phyloP scores from a whole-genome alignment of 371 early-diverging fungal genomes.

The Dichotomocladium elegans region DNA sequence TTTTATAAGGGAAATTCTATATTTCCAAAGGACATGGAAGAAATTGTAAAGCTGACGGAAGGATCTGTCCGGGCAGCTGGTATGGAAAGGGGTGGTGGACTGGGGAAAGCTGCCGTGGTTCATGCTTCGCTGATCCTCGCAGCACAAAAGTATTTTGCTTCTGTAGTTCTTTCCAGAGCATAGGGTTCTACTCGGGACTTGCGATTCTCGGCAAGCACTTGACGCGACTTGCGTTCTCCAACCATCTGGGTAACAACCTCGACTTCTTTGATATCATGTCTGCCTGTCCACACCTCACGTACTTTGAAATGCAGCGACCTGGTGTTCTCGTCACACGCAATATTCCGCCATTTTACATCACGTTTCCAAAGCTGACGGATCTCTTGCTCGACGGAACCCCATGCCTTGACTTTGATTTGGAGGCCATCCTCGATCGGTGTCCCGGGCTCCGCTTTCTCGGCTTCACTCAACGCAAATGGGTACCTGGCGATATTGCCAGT shows the following conservation, averaged over 20 bases:
- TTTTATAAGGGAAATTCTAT: background rate
- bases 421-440: background rate
- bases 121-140: background rate
- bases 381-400: background rate
- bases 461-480: background rate
- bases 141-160: background rate
- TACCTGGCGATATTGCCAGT: no score
- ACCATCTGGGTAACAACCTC: background rate
- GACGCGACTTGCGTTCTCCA: background rate
- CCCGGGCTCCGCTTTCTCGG: background rate
- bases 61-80: background rate
- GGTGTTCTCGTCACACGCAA: background rate
- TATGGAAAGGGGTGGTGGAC: background rate
- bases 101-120: no score
- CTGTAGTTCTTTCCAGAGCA: background rate
- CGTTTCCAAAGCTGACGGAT: background rate
- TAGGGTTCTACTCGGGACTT: background rate
- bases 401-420: background rate
- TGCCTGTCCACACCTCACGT: background rate
- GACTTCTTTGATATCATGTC: background rate
- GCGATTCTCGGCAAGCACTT: background rate
- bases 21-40: background rate
- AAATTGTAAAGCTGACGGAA: background rate
- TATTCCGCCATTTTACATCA: no score
- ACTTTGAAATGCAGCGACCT: background rate